Percentiles rank a stretch among this genome's conserved stretches.
These are phyloP conservation scores for Geotrichum klebahnii DNA, from an alignment of 1,139 yeast genomes.

Conservation along the genomic window DNA sequence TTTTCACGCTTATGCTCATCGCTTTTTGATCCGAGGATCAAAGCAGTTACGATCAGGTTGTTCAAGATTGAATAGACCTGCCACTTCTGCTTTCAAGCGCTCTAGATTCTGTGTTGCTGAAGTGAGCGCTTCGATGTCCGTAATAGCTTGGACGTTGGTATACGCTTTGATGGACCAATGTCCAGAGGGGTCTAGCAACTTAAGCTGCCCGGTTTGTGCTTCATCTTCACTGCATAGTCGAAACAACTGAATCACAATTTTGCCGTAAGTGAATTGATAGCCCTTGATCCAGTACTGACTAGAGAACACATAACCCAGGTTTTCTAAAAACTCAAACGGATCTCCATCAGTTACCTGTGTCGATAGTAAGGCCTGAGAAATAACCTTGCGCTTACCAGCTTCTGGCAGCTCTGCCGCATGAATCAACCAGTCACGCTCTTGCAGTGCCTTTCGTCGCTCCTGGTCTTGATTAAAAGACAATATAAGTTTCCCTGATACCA, in stretches of 20 bases:
- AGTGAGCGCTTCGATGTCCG: conserved; percentile 70
- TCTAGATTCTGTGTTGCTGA: conserved; percentile 62
- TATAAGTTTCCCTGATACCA: not conserved
- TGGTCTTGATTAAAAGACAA: not conserved
- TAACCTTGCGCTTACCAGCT: conserved; percentile 69
- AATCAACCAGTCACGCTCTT: conserved; percentile 51
- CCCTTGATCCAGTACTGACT: conserved; percentile 69
- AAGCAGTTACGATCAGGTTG: conserved; percentile 75
- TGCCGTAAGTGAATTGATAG: conserved; percentile 59
- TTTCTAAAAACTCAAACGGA: conserved; percentile 48
- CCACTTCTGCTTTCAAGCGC: conserved; percentile 58
- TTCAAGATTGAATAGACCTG: conserved; percentile 61
- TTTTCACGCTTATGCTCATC: conserved; percentile 8
- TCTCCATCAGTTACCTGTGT: conserved; percentile 48
- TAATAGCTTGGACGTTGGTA: conserved; percentile 64
- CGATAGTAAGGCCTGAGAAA: conserved; percentile 66
- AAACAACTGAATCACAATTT: conserved; percentile 57
- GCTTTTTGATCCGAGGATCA: conserved; percentile 59
- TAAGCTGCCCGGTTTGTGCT: not conserved
- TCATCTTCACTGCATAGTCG: conserved; percentile 33
- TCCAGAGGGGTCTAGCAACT: conserved; percentile 52
- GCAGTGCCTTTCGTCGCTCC: not conserved
- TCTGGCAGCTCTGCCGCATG: conserved; percentile 79
- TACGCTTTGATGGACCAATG: conserved; percentile 62
- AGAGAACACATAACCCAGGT: conserved; percentile 66